phyloP scores from a whole-genome alignment of 73 alveolate species.

The Tetrahymena malaccensis region DNA sequence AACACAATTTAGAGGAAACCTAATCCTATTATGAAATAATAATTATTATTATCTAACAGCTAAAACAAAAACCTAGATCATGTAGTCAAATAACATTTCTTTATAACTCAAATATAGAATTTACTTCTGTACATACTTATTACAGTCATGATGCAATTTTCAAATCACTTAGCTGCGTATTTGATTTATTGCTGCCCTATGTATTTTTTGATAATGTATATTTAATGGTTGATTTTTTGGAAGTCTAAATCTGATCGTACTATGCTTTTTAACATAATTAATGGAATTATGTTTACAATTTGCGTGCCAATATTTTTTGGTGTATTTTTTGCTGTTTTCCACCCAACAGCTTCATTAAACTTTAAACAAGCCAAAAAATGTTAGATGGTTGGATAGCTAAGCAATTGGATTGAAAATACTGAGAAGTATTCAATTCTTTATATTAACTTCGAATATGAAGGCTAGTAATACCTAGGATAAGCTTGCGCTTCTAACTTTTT shows the following conservation, averaged over 20 bases:
- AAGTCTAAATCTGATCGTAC: background rate
- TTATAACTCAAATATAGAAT: background rate
- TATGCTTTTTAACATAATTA: background rate
- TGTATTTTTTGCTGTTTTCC: background rate
- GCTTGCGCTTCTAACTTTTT: background rate
- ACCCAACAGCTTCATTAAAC: background rate
- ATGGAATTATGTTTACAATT: background rate
- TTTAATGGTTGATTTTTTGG: background rate
- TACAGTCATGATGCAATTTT: background rate
- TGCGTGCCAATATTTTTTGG: background rate
- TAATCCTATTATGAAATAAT: no score
- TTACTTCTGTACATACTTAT: background rate
- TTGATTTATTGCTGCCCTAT: background rate
- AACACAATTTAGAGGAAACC: background rate
- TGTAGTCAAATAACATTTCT: background rate
- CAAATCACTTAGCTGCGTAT: background rate
- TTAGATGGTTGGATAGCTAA: background rate
- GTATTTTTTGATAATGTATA: background rate
- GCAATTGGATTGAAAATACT: background rate
- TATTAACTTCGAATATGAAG: background rate
- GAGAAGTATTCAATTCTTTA: background rate
- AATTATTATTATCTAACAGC: no score
- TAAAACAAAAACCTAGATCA: background rate
- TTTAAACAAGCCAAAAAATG: background rate
- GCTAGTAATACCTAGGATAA: background rate